These are phyloP conservation scores for Adansonia grandidieri DNA, from an alignment of 441 rosid species.

Conservation along the genomic window DNA sequence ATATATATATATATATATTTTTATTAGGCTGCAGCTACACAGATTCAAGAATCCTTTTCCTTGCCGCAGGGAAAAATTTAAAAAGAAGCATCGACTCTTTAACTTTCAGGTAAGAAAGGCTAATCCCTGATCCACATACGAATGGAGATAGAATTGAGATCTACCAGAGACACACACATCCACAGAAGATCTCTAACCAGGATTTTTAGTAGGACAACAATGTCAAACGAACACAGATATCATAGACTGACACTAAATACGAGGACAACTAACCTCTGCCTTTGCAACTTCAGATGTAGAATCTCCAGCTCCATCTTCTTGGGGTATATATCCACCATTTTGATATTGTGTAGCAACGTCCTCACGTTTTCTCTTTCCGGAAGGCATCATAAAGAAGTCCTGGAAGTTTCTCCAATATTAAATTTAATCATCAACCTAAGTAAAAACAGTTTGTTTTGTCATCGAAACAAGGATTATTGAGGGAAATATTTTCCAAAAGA, in stretches of 20 bases:
- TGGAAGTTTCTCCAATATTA: constrained; percentile 50
- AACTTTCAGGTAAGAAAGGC: neutral
- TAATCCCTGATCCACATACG: neutral
- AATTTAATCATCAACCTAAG: constrained; percentile 31
- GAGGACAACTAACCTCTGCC: constrained; percentile 40
- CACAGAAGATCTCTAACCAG: neutral
- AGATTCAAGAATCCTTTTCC: neutral
- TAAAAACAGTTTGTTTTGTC: constrained; percentile 22
- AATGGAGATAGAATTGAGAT: neutral
- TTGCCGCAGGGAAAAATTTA: neutral
- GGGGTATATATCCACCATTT: constrained; percentile 87
- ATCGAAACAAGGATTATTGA: constrained; percentile 21
- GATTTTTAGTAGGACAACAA: neutral
- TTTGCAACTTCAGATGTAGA: constrained; percentile 35
- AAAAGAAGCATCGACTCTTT: neutral
- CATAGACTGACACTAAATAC: neutral
- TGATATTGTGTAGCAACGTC: constrained; percentile 64
- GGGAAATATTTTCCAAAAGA: constrained; percentile 28
- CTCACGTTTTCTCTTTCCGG: constrained; percentile 94
- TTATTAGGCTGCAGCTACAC: neutral
- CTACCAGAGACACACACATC: neutral
- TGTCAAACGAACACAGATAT: neutral
- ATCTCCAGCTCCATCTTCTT: constrained; percentile 96
- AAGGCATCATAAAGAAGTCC: constrained; percentile 80
- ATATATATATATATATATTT: too few relatives aligned